phyloP scores from a whole-genome alignment of 495 filamentous ascomycete genomes.

The Hamigera avellanea region DNA sequence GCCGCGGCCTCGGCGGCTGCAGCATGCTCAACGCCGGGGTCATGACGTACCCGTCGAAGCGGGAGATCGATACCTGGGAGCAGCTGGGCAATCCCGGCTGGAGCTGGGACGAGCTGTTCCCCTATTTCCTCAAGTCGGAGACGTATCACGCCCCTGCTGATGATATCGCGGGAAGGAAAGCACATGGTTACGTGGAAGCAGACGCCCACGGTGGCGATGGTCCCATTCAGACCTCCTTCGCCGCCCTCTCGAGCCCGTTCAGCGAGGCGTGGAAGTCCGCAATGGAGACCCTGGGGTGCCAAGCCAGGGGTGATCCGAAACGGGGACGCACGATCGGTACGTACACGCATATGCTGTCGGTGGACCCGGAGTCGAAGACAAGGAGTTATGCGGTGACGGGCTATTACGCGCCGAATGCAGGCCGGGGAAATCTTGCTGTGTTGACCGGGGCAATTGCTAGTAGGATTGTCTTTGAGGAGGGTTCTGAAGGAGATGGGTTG shows the following conservation, averaged over 20 bases:
- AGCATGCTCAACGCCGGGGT: constrained; percentile 40
- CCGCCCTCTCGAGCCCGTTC: constrained; percentile 11
- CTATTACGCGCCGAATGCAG: constrained; percentile 12
- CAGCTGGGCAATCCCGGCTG: constrained; percentile 24
- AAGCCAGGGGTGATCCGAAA: too few relatives aligned
- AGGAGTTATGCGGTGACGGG: constrained; percentile 38
- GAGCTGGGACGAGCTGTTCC: constrained; percentile 29
- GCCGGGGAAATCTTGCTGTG: constrained; percentile 16
- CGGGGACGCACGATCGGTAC: too few relatives aligned
- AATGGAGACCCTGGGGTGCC: too few relatives aligned
- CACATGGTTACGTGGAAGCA: neutral
- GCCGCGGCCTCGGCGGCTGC: constrained; percentile 46
- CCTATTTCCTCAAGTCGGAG: too few relatives aligned
- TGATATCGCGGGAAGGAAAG: too few relatives aligned
- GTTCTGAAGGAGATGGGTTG: constrained; percentile 3
- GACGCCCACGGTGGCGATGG: neutral
- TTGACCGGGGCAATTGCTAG: constrained; percentile 19
- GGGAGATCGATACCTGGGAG: constrained; percentile 38
- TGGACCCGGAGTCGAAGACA: too few relatives aligned
- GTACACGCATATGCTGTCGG: too few relatives aligned
- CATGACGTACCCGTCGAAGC: too few relatives aligned
- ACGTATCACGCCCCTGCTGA: too few relatives aligned
- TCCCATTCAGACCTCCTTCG: neutral
- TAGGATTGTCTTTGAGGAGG: constrained; percentile 9
- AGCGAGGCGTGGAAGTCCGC: too few relatives aligned